Evolutionary conservation across 495 filamentous ascomycete genomes (phyloP).

Genomic region (Darksidea phi): DNA sequence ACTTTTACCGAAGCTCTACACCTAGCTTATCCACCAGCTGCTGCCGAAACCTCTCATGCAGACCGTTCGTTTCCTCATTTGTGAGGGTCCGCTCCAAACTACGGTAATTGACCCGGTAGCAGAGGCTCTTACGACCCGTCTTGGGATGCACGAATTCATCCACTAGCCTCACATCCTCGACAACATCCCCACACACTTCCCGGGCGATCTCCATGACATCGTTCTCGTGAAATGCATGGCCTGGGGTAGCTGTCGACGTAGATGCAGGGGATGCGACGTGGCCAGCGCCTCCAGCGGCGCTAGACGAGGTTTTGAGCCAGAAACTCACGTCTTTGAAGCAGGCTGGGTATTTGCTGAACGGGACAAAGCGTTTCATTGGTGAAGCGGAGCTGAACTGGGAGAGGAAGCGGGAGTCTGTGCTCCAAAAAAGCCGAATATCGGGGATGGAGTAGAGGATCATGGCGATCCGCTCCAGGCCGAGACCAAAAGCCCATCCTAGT

Average conservation of each 20-base stretch:
- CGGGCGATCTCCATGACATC: constrained; percentile 95
- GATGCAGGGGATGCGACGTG: constrained; percentile 10
- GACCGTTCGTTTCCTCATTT: constrained; percentile 69
- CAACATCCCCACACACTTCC: constrained; percentile 71
- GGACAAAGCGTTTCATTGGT: constrained; percentile 68
- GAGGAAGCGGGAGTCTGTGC: constrained; percentile 75
- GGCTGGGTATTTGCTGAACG: constrained; percentile 85
- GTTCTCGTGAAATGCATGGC: constrained; percentile 73
- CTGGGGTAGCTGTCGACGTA: constrained; percentile 22
- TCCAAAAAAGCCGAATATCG: constrained; percentile 98
- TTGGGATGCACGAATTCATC: constrained; percentile 91
- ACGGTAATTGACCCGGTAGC: constrained; percentile 89
- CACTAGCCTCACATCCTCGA: constrained; percentile 79
- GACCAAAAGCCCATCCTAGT: constrained; percentile 92
- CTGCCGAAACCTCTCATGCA: constrained; percentile 66
- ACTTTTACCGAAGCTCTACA: constrained; percentile 70
- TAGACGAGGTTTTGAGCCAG: constrained; percentile 60
- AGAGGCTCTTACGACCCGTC: constrained; percentile 76
- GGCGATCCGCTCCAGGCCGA: constrained; percentile 88
- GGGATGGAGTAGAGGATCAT: constrained; percentile 96
- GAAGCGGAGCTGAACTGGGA: constrained; percentile 60
- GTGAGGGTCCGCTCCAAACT: constrained; percentile 86
- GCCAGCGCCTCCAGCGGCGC: constrained; percentile 16
- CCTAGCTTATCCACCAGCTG: constrained; percentile 66
- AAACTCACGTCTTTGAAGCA: constrained; percentile 92